Evolutionary conservation across 2,329 filamentous ascomycete species (phyloP).

Genomic region (Tolypocladium paradoxum): DNA sequence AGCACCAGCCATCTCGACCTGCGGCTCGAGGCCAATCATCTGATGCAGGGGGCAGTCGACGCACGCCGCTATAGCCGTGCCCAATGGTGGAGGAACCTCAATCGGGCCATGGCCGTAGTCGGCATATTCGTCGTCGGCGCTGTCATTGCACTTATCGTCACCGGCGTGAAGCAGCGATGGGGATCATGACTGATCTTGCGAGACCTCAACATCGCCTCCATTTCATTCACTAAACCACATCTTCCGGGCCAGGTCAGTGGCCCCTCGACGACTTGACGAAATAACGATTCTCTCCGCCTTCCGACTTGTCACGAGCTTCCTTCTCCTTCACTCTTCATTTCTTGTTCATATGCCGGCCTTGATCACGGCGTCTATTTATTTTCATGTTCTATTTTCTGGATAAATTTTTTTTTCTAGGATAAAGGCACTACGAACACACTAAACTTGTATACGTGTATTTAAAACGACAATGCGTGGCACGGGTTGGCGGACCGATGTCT

Average conservation of each 20-base stretch:
- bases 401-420: not conserved
- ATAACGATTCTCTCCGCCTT: not conserved
- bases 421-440: not conserved
- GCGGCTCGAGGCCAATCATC: slow-evolving; percentile 22
- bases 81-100: slow-evolving; percentile 49
- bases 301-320: not conserved
- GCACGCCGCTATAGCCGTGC: slow-evolving; percentile 38
- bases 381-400: too few species aligned
- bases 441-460: not conserved
- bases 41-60: slow-evolving; percentile 28
- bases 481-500: not conserved
- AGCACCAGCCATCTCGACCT: slow-evolving; percentile 29
- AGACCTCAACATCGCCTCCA: not conserved
- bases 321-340: not conserved
- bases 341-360: not conserved
- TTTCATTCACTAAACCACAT: not conserved
- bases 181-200: slow-evolving; percentile 9
- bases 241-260: not conserved
- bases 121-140: slow-evolving; percentile 44
- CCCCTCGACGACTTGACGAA: not conserved
- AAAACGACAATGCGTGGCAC: not conserved
- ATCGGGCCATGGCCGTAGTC: slow-evolving; percentile 46
- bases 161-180: slow-evolving; percentile 43
- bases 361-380: not conserved
- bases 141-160: slow-evolving; percentile 37